Percentiles rank a stretch among this genome's conserved stretches.
Conservation (phyloP, 1,139 yeast species). For the Magnusiomyces tetraspermus region DNA sequence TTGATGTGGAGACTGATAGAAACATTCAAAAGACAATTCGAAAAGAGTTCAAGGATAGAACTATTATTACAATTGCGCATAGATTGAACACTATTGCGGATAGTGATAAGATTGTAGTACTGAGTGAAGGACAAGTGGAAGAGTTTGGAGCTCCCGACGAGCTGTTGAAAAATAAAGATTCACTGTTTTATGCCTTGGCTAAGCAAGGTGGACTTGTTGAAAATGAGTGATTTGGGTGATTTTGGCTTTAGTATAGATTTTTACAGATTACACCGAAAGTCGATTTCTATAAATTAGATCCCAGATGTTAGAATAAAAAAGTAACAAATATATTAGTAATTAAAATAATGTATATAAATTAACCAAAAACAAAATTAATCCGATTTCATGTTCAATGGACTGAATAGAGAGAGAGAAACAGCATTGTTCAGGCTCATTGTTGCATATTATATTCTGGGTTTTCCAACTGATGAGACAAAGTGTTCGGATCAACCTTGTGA, state of each 20-base stretch:
- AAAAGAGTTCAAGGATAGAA: slow-evolving; percentile 72
- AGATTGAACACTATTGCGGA: slow-evolving; percentile 89
- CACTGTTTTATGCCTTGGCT: slow-evolving; percentile 70
- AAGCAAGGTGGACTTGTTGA: slow-evolving; percentile 45
- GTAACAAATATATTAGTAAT: too few species aligned
- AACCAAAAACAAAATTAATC: too few species aligned
- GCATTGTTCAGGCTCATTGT: too few species aligned
- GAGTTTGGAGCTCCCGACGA: slow-evolving; percentile 78
- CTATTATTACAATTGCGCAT: slow-evolving; percentile 91
- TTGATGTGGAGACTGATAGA: slow-evolving; percentile 89
- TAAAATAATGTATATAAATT: too few species aligned
- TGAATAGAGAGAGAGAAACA: too few species aligned
- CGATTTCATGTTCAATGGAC: too few species aligned
- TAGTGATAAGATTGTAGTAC: slow-evolving; percentile 76
- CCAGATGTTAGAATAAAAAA: too few species aligned
- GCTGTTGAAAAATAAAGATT: slow-evolving; percentile 55
- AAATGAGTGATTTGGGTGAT: slow-evolving; percentile 13
- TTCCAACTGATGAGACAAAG: background rate
- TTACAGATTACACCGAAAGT: too few species aligned
- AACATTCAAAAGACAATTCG: slow-evolving; percentile 82
- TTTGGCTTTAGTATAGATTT: too few species aligned
- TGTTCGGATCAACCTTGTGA: slow-evolving; percentile 55
- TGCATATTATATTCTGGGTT: background rate
- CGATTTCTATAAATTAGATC: too few species aligned
- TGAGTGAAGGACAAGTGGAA: slow-evolving; percentile 74